Evolutionary conservation across 139 green algal genomes (phyloP).

Genomic region (Chlamydomonas applanata): DNA sequence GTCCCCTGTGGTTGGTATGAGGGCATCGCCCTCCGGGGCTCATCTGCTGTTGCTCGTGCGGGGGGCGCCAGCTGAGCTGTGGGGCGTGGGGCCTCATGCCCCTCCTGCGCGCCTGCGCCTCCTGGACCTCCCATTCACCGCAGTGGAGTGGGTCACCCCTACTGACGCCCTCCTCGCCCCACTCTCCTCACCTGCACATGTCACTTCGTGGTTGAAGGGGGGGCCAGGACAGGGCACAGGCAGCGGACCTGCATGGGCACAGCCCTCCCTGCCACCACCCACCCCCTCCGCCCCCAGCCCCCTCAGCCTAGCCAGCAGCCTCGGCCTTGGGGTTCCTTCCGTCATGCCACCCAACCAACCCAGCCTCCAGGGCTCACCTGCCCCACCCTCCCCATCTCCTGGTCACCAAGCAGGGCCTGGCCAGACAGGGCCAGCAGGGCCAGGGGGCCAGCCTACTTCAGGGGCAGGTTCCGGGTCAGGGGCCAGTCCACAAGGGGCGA

Average conservation of each 20-base stretch:
- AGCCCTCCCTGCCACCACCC: too few relatives aligned
- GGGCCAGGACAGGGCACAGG: conserved; percentile 1
- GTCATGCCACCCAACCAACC: too few relatives aligned
- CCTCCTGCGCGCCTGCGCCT: conserved; percentile 55
- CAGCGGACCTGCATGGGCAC: background rate
- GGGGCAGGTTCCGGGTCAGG: background rate
- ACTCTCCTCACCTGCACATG: background rate
- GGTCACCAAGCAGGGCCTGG: background rate
- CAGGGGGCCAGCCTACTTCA: background rate
- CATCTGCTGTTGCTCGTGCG: conserved; percentile 74
- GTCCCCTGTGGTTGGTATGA: conserved; percentile 55
- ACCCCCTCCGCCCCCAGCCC: background rate
- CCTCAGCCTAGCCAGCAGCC: too few relatives aligned
- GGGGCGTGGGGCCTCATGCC: conserved; percentile 42
- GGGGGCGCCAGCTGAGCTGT: conserved; percentile 73
- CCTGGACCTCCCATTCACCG: conserved; percentile 77
- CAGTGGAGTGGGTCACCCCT: conserved; percentile 74
- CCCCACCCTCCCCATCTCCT: too few relatives aligned
- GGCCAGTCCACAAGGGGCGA: background rate
- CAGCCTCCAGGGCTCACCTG: too few relatives aligned
- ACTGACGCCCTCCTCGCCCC: background rate
- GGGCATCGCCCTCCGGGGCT: conserved; percentile 58
- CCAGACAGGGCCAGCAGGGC: background rate
- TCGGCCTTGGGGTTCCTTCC: too few relatives aligned
- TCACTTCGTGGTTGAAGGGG: conserved; percentile 4